phyloP scores from a whole-genome alignment of 1,284 basidiomycete genomes.

The Trichosporon faecale region DNA sequence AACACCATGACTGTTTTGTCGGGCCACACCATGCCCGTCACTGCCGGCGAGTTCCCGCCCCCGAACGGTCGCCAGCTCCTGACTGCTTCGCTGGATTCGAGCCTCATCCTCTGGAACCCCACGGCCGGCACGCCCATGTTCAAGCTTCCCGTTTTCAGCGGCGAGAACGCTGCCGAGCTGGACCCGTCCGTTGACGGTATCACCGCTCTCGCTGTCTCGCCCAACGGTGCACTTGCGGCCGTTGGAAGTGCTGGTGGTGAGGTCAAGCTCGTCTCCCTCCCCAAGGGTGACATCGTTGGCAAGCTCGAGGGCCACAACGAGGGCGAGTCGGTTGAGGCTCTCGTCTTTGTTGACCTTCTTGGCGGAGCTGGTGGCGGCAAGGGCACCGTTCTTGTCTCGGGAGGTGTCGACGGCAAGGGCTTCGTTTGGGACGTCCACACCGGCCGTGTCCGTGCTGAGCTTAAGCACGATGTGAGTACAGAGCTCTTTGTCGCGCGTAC shows the following conservation, averaged over 20 bases:
- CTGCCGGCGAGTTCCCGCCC: slow-evolving; percentile 80
- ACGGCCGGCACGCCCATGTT: slow-evolving; percentile 65
- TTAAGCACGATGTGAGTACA: slow-evolving; percentile 69
- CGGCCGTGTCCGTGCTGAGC: slow-evolving; percentile 71
- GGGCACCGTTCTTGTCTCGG: slow-evolving; percentile 71
- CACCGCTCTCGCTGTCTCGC: slow-evolving; percentile 80
- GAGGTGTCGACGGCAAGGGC: slow-evolving; percentile 88
- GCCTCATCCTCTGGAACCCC: slow-evolving; percentile 89
- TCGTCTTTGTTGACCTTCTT: slow-evolving; percentile 77
- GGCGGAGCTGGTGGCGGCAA: slow-evolving; percentile 57
- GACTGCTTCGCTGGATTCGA: slow-evolving; percentile 79
- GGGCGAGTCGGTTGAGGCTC: slow-evolving; percentile 84
- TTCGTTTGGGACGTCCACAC: slow-evolving; percentile 91
- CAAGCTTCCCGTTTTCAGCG: slow-evolving; percentile 49
- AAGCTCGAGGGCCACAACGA: slow-evolving; percentile 79
- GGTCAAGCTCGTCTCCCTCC: slow-evolving; percentile 78
- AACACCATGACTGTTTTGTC: slow-evolving; percentile 94
- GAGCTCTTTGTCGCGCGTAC: background rate
- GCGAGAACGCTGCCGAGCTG: slow-evolving; percentile 60
- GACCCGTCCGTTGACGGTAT: slow-evolving; percentile 63
- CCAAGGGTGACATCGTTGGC: slow-evolving; percentile 77
- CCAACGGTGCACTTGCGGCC: slow-evolving; percentile 78
- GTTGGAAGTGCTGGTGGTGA: slow-evolving; percentile 81
- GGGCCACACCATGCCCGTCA: slow-evolving; percentile 79
- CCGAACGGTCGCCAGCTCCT: slow-evolving; percentile 73